Conservation (phyloP, 352 stramenopile genomes). For the Phytopythium ostracodes region DNA sequence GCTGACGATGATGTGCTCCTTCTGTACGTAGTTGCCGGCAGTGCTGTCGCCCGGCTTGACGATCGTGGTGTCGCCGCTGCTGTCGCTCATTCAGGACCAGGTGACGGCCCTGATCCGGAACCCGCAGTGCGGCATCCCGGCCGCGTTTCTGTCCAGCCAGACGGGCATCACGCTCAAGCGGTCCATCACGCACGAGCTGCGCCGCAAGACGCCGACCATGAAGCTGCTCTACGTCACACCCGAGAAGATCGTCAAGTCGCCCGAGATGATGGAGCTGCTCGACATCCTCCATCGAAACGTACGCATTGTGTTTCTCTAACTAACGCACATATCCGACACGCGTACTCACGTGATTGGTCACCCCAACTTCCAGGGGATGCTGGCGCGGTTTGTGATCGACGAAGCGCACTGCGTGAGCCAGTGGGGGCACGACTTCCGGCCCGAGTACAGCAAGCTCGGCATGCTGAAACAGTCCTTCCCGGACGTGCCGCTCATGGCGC, state of each 20-base stretch:
- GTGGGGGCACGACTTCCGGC: conserved; percentile 89
- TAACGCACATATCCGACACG: no score
- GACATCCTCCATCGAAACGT: conserved; percentile 45
- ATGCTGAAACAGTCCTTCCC: conserved; percentile 90
- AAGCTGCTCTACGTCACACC: conserved; percentile 95
- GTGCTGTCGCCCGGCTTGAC: conserved; percentile 79
- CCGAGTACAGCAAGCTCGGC: conserved; percentile 92
- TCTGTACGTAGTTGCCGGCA: conserved; percentile 29
- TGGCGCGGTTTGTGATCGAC: conserved; percentile 95
- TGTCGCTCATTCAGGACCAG: conserved; percentile 95
- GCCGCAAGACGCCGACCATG: conserved; percentile 57
- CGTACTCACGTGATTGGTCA: no score
- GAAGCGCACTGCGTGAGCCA: conserved; percentile 89
- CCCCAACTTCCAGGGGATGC: conserved; percentile 35
- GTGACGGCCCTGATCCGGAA: conserved; percentile 78
- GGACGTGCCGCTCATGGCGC: conserved; percentile 89
- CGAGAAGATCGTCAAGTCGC: conserved; percentile 88
- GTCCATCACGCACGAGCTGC: conserved; percentile 78
- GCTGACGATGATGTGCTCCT: not conserved
- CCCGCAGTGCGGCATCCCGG: conserved; percentile 49
- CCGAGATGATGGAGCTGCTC: conserved; percentile 66
- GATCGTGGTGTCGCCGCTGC: conserved; percentile 91
- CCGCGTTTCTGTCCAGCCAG: conserved; percentile 74
- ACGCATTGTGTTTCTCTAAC: not conserved
- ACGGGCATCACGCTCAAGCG: conserved; percentile 58